Conservation (phyloP, 176 grass and related monocot genomes). For the Pontederia crassipes region DNA sequence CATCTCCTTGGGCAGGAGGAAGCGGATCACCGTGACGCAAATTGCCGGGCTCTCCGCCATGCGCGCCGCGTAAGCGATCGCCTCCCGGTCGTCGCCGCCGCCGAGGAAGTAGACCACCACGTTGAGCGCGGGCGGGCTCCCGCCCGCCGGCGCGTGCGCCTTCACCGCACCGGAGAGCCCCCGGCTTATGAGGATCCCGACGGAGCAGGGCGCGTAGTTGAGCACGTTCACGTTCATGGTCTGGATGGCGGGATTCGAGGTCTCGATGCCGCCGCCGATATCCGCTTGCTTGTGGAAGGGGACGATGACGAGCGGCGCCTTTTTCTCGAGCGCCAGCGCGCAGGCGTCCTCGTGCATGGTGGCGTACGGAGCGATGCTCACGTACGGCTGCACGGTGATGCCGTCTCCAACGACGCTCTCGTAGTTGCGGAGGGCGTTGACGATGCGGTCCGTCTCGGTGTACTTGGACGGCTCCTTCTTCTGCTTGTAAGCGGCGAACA, state of each 20-base stretch:
- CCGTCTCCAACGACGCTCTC: conserved; percentile 30
- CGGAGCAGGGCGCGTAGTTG: conserved; percentile 52
- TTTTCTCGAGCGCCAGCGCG: conserved; percentile 62
- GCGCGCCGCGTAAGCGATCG: conserved; percentile 46
- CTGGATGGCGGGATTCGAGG: conserved; percentile 27
- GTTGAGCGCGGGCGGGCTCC: conserved; percentile 10
- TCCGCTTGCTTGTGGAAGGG: conserved; percentile 58
- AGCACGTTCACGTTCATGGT: conserved; percentile 48
- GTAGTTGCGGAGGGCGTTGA: conserved; percentile 67
- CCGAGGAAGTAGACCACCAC: conserved; percentile 75
- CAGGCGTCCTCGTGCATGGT: conserved; percentile 87
- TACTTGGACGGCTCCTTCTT: not conserved
- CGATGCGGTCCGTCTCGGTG: conserved; percentile 43
- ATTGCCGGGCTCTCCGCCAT: conserved; percentile 51
- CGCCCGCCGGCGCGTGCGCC: not conserved
- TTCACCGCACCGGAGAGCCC: conserved; percentile 16
- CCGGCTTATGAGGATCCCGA: conserved; percentile 52
- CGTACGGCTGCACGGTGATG: conserved; percentile 43
- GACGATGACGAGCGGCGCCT: conserved; percentile 43
- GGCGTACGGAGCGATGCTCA: conserved; percentile 75
- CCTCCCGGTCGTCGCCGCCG: conserved; percentile 65
- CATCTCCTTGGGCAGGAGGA: conserved; percentile 31
- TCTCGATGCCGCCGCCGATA: conserved; percentile 42
- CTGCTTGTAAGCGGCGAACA: conserved; percentile 66
- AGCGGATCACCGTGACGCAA: conserved; percentile 37